Evolutionary conservation across 768 basidiomycete genomes (phyloP).

Genomic region (Basidioascus undulatus): DNA sequence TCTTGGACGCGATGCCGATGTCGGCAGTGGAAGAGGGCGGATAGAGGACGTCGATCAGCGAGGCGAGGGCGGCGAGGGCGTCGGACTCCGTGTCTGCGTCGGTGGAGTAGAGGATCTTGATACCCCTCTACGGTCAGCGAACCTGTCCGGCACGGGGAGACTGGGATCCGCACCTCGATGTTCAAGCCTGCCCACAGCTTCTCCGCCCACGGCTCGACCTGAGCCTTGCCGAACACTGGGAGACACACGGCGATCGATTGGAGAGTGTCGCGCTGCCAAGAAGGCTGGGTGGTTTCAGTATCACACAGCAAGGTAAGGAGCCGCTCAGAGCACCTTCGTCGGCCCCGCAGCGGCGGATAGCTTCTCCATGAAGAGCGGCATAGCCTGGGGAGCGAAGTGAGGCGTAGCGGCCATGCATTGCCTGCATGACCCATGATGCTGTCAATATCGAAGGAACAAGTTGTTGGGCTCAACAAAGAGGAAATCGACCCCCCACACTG

Average conservation of each 20-base stretch:
- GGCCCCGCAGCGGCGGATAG: conserved; percentile 51
- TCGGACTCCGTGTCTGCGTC: conserved; percentile 48
- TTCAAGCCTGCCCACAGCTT: conserved; percentile 81
- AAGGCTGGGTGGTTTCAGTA: conserved; percentile 1
- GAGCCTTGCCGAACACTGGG: conserved; percentile 51
- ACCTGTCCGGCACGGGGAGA: neutral
- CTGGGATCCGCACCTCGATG: conserved; percentile 39
- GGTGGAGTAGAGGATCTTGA: conserved; percentile 75
- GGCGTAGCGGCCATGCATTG: conserved; percentile 54
- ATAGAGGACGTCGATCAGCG: conserved; percentile 42
- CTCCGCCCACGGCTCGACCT: conserved; percentile 35
- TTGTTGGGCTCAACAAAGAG: neutral
- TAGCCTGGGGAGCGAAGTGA: conserved; percentile 55
- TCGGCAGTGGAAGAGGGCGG: conserved; percentile 12
- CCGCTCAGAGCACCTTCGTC: conserved; percentile 40
- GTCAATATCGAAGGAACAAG: neutral
- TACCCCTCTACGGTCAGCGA: neutral
- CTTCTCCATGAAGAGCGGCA: conserved; percentile 80
- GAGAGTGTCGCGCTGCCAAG: conserved; percentile 54
- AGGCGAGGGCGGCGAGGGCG: conserved; percentile 44
- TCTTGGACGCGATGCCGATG: conserved; percentile 30
- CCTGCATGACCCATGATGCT: conserved; percentile 21
- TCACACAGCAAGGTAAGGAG: neutral
- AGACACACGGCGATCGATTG: conserved; percentile 51
- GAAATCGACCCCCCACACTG: conserved; percentile 6